phyloP scores from a whole-genome alignment of 1,284 basidiomycete species.

The Sanguinoderma infundibulare region DNA sequence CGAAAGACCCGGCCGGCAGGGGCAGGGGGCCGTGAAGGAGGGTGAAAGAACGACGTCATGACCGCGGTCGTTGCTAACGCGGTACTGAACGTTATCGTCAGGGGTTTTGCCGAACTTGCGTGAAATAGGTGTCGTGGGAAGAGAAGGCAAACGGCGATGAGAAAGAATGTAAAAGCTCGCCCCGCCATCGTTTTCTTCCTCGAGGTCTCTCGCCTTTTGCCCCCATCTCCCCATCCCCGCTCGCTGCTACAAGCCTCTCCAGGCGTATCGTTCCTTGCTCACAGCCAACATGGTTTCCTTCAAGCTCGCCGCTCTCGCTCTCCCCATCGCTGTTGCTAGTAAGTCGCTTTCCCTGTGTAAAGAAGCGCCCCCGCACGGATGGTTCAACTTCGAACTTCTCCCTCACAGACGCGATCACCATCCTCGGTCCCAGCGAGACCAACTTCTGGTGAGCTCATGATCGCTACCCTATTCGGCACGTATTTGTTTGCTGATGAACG shows the following conservation, averaged over 20 bases:
- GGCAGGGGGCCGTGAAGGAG: not conserved
- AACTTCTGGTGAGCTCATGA: slow-evolving; percentile 38
- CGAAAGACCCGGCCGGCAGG: too few species aligned
- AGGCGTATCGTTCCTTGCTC: slow-evolving; percentile 19
- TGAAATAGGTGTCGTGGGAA: slow-evolving; percentile 12
- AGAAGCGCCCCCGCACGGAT: not conserved
- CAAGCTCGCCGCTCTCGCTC: slow-evolving; percentile 36
- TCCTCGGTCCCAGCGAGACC: slow-evolving; percentile 36
- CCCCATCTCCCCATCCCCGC: slow-evolving; percentile 4
- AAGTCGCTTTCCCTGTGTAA: slow-evolving; percentile 5
- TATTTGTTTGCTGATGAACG: not conserved
- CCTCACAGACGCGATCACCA: slow-evolving; percentile 35
- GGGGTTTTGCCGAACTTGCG: not conserved
- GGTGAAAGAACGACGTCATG: not conserved
- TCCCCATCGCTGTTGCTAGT: slow-evolving; percentile 38
- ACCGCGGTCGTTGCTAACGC: not conserved
- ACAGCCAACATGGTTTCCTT: slow-evolving; percentile 27
- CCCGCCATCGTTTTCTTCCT: slow-evolving; percentile 8
- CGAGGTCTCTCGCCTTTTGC: slow-evolving; percentile 22
- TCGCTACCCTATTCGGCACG: not conserved
- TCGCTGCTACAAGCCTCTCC: slow-evolving; percentile 25
- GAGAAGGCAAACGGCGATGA: slow-evolving; percentile 1
- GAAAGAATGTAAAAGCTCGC: slow-evolving; percentile 17
- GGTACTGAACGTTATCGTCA: not conserved
- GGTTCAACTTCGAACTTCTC: slow-evolving; percentile 3